Conservation (phyloP, 176 grass and related monocot genomes). For the Juncus inflexus region DNA sequence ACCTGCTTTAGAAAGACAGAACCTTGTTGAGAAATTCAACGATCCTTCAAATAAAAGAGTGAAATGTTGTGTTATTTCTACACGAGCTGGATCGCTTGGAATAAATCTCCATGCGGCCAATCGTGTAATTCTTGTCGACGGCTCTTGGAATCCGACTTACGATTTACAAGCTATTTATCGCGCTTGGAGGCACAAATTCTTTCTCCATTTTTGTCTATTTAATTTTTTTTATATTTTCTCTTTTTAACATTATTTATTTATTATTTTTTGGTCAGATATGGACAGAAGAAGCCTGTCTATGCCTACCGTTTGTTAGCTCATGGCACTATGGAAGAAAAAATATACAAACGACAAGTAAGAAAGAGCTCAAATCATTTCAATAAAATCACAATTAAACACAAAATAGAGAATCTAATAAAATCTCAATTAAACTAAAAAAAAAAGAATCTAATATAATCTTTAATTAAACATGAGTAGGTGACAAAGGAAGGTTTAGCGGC, state of each 20-base stretch:
- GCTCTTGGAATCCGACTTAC: slow-evolving; percentile 99
- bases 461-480: slow-evolving; percentile 36
- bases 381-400: background rate
- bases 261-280: slow-evolving; percentile 60
- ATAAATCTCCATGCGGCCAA: slow-evolving; percentile 97
- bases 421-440: slow-evolving; percentile 1
- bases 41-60: slow-evolving; percentile 72
- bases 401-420: background rate
- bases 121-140: slow-evolving; percentile 89
- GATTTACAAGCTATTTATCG: slow-evolving; percentile 98
- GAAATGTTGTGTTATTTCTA: slow-evolving; percentile 93
- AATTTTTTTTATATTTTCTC: slow-evolving; percentile 29
- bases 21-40: slow-evolving; percentile 88
- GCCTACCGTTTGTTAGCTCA: slow-evolving; percentile 92
- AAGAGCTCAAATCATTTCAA: slow-evolving; percentile 16
- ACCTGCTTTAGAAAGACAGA: slow-evolving; percentile 78
- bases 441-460: too few species aligned
- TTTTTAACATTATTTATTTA: background rate
- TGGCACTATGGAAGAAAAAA: slow-evolving; percentile 99
- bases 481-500: slow-evolving; percentile 98
- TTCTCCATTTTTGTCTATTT: slow-evolving; percentile 14
- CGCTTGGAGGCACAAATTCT: slow-evolving; percentile 81
- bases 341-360: slow-evolving; percentile 94
- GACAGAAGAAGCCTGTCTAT: slow-evolving; percentile 85
- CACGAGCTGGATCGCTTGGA: slow-evolving; percentile 94